phyloP scores from a whole-genome alignment of 345 rosid genomes.

The Rhodamnia rubescens region DNA sequence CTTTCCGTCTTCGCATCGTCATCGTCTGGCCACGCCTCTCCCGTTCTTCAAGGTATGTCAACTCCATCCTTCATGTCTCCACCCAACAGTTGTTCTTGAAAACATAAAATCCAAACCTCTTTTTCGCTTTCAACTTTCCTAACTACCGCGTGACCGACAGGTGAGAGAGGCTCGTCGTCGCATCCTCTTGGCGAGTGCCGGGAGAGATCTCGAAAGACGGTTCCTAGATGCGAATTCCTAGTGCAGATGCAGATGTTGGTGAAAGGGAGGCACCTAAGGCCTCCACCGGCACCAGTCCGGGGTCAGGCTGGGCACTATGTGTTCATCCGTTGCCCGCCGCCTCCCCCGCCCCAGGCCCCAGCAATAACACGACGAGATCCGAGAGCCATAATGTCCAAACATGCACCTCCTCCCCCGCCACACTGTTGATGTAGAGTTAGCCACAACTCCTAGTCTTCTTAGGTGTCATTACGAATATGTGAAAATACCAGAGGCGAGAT shows the following conservation, averaged over 20 bases:
- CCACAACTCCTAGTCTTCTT: not conserved
- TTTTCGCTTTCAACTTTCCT: not conserved
- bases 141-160: not conserved
- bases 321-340: not conserved
- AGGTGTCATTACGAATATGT: not conserved
- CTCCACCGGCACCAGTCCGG: not conserved
- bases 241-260: not conserved
- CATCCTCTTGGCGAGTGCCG: not conserved
- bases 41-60: not conserved
- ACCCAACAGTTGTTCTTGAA: not conserved
- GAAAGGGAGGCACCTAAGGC: not conserved
- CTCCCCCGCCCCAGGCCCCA: not conserved
- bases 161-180: not conserved
- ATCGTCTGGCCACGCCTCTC: not conserved
- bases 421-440: not conserved
- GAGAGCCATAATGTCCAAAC: not conserved
- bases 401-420: not conserved
- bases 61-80: not conserved
- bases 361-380: not conserved
- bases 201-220: not conserved
- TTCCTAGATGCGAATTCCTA: not conserved
- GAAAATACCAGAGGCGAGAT: too few relatives aligned
- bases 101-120: not conserved
- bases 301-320: not conserved
- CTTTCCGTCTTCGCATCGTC: not conserved